Evolutionary conservation across 2,329 filamentous ascomycete genomes (phyloP).

Genomic region (Magnaporthiopsis poae): DNA sequence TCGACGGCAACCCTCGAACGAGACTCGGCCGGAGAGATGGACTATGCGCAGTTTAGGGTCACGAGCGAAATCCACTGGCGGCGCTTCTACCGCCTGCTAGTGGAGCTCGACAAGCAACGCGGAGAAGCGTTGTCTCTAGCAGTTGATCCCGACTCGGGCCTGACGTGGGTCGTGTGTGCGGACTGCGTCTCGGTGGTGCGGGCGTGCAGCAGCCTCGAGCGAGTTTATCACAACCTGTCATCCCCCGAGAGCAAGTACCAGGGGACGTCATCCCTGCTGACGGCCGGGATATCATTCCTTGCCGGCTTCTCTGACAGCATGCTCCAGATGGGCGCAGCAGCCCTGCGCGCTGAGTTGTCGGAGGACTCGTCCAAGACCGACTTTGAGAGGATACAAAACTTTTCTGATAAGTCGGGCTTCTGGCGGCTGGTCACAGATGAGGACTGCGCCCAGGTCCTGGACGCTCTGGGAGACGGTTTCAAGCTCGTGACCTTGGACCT

Average conservation of each 20-base stretch:
- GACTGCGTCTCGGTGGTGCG: slow-evolving; percentile 73
- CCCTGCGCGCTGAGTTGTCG: slow-evolving; percentile 63
- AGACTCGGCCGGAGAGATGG: slow-evolving; percentile 52
- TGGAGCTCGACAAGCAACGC: slow-evolving; percentile 77
- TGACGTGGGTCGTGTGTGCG: slow-evolving; percentile 76
- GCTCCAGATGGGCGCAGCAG: slow-evolving; percentile 55
- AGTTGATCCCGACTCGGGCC: slow-evolving; percentile 58
- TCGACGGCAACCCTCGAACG: slow-evolving; percentile 58
- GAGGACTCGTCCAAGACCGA: slow-evolving; percentile 61
- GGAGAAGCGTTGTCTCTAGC: slow-evolving; percentile 72
- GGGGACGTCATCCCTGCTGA: slow-evolving; percentile 52
- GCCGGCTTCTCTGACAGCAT: slow-evolving; percentile 62
- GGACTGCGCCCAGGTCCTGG: slow-evolving; percentile 60
- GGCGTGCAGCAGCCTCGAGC: slow-evolving; percentile 68
- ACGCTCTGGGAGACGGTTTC: slow-evolving; percentile 57
- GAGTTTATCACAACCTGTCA: slow-evolving; percentile 58
- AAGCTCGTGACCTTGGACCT: slow-evolving; percentile 46
- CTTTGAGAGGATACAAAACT: slow-evolving; percentile 62
- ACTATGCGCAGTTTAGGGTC: slow-evolving; percentile 64
- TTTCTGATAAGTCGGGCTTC: slow-evolving; percentile 72
- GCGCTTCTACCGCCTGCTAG: slow-evolving; percentile 74
- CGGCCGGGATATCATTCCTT: slow-evolving; percentile 60
- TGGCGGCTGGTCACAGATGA: slow-evolving; percentile 73
- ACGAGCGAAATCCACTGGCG: slow-evolving; percentile 79
- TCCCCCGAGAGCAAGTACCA: slow-evolving; percentile 39